Evolutionary conservation across 768 basidiomycete species (phyloP).

Genomic region (Suillus plorans): DNA sequence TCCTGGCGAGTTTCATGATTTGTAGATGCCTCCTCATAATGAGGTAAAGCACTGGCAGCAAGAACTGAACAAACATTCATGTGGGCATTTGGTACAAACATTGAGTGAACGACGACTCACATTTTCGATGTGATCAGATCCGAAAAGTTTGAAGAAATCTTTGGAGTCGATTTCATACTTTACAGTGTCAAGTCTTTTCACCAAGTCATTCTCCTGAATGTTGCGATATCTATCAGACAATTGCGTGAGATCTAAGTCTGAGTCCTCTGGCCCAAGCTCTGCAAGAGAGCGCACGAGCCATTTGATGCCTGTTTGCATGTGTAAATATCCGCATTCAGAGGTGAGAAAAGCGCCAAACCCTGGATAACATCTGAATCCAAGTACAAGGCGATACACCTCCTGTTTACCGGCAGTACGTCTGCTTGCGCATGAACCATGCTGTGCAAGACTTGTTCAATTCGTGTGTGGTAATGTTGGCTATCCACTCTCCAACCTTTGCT

Average conservation of each 20-base stretch:
- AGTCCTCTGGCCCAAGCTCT: conserved; percentile 21
- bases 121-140: conserved; percentile 34
- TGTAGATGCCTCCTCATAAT: conserved; percentile 34
- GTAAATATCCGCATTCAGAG: background rate
- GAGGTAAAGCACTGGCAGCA: conserved; percentile 36
- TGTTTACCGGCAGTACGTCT: conserved; percentile 19
- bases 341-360: background rate
- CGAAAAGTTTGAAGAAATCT: conserved; percentile 28
- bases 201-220: conserved; percentile 26
- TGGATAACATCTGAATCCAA: conserved; percentile 11
- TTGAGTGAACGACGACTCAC: conserved; percentile 15
- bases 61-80: conserved; percentile 21
- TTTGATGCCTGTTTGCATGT: background rate
- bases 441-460: conserved; percentile 18
- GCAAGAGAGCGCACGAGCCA: background rate
- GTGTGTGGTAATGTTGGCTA: conserved; percentile 10
- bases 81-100: background rate
- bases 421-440: conserved; percentile 21
- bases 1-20: conserved; percentile 29
- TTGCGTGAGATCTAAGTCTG: conserved; percentile 16
- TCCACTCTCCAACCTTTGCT: background rate
- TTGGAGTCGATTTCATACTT: conserved; percentile 31
- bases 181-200: conserved; percentile 26
- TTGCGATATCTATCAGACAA: background rate
- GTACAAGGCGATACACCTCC: conserved; percentile 24